Conservation (phyloP, 2,329 filamentous ascomycete species). For the Penicillium janthinellum region DNA sequence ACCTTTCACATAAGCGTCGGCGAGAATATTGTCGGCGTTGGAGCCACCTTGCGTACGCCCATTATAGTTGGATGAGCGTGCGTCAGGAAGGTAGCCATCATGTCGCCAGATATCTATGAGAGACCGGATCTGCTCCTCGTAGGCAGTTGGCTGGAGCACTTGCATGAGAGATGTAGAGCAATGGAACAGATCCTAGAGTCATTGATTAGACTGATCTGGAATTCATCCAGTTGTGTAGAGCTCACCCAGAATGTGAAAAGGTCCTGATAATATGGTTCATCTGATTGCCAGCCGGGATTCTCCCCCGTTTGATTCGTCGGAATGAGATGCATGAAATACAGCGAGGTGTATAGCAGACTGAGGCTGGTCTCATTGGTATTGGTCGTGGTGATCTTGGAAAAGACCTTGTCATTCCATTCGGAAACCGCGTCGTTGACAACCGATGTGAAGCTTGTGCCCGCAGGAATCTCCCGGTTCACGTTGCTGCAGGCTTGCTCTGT, state of each 20-base stretch:
- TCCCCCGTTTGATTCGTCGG: slow-evolving; percentile 72
- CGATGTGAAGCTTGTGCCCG: slow-evolving; percentile 44
- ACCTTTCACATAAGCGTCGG: slow-evolving; percentile 71
- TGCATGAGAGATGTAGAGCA: slow-evolving; percentile 67
- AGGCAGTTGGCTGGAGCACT: slow-evolving; percentile 62
- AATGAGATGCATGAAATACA: slow-evolving; percentile 71
- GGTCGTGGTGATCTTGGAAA: slow-evolving; percentile 65
- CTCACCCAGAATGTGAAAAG: slow-evolving; percentile 68
- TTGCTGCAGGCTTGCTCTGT: slow-evolving; percentile 61
- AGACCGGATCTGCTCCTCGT: slow-evolving; percentile 67
- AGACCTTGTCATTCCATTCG: slow-evolving; percentile 63
- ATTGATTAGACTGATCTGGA: slow-evolving; percentile 23
- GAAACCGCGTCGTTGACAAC: slow-evolving; percentile 53
- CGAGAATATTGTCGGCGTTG: slow-evolving; percentile 71
- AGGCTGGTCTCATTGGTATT: slow-evolving; percentile 59
- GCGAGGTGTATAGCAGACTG: slow-evolving; percentile 64
- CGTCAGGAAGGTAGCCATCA: slow-evolving; percentile 67
- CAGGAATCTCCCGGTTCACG: slow-evolving; percentile 59
- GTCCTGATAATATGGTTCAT: slow-evolving; percentile 71
- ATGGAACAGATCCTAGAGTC: slow-evolving; percentile 56
- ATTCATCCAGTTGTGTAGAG: neutral
- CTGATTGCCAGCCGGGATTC: slow-evolving; percentile 65
- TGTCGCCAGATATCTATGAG: slow-evolving; percentile 69
- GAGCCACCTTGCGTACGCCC: slow-evolving; percentile 70
- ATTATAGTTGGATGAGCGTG: slow-evolving; percentile 68